Conservation (phyloP, 2,329 filamentous ascomycete genomes). For the Scortechinia acanthostroma region DNA sequence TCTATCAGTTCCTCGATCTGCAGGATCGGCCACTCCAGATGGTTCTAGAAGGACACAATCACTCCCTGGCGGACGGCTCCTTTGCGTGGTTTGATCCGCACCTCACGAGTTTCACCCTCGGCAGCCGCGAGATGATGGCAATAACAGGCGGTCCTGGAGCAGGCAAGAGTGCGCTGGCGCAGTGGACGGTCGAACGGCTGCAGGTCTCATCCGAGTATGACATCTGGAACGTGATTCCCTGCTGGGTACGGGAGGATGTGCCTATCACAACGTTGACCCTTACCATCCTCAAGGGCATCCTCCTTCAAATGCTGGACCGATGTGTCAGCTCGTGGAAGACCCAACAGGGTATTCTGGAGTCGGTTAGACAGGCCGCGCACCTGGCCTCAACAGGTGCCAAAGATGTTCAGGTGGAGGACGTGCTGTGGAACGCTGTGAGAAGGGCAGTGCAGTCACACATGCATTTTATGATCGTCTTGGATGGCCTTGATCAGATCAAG, state of each 20-base stretch:
- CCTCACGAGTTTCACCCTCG: background rate
- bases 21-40: constrained; percentile 1
- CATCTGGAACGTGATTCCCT: background rate
- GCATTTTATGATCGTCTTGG: background rate
- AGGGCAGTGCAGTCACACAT: background rate
- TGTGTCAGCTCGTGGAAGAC: background rate
- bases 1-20: background rate
- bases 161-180: background rate
- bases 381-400: background rate
- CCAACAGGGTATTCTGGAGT: background rate
- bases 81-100: background rate
- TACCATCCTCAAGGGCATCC: background rate
- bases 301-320: background rate
- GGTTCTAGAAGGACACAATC: background rate
- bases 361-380: background rate
- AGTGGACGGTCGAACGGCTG: background rate
- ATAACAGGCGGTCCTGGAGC: background rate
- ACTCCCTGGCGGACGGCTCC: background rate
- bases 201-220: background rate
- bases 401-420: background rate
- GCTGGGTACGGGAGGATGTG: background rate
- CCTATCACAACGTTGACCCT: background rate
- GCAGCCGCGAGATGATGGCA: background rate
- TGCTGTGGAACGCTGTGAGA: background rate
- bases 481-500: background rate